Evolutionary conservation across 1,284 basidiomycete species (phyloP).

Genomic region (Apiotrichum porosum): DNA sequence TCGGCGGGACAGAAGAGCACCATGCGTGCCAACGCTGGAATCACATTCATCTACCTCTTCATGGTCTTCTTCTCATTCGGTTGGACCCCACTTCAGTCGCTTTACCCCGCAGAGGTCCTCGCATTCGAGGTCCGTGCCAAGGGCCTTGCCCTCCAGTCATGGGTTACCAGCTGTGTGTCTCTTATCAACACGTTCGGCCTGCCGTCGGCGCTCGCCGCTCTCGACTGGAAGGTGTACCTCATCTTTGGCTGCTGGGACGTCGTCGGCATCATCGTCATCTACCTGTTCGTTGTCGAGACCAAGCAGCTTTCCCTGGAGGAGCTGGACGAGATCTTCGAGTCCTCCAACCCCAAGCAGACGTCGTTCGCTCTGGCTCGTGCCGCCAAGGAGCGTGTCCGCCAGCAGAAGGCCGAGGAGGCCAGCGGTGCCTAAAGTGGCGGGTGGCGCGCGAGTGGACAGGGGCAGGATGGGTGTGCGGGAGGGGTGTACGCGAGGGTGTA

Average conservation of each 20-base stretch:
- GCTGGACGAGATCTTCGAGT: constrained; percentile 56
- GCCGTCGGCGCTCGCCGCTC: constrained; percentile 24
- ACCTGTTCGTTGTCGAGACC: constrained; percentile 54
- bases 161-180: constrained; percentile 18
- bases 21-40: constrained; percentile 30
- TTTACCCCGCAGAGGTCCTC: constrained; percentile 57
- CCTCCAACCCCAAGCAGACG: constrained; percentile 52
- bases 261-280: constrained; percentile 58
- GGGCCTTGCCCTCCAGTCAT: constrained; percentile 43
- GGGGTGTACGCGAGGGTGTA: no score
- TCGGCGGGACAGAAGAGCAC: constrained; percentile 17
- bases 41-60: constrained; percentile 25
- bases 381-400: constrained; percentile 3
- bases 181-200: constrained; percentile 39
- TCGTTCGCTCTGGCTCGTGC: constrained; percentile 35
- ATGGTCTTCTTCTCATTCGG: constrained; percentile 50
- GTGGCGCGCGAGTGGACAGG: no score
- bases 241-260: constrained; percentile 56
- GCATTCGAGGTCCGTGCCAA: constrained; percentile 55
- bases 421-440: neutral
- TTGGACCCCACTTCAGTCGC: constrained; percentile 57
- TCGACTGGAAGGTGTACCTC: constrained; percentile 50
- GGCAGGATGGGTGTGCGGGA: no score
- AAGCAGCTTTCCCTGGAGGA: constrained; percentile 56
- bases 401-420: constrained; percentile 2